Base-by-base conservation (phyloP, 2,329 filamentous ascomycete species). In the Sclerotinia trifoliorum region DNA sequence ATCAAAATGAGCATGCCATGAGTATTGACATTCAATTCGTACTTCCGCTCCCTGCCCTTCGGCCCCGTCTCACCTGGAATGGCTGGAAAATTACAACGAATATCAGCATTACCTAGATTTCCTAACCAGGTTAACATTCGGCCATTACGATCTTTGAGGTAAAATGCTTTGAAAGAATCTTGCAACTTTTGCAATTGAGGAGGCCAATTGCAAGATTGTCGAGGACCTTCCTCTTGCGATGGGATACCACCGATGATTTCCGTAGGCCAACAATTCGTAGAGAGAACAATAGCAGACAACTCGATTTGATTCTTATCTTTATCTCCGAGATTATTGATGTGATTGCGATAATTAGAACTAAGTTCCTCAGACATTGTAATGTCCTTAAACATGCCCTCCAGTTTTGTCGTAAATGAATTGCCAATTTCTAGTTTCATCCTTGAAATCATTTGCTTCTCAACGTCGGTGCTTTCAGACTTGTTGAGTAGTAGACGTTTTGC, bases 341-440 rank as follows among this genome's bases (percentile, higher is more conserved):
- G 87, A 21, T 86, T 84, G 72, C 89, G 90, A 81, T 96, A 98
- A 67, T 86, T 88, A 17, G 87, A 81, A 0, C 91, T 93, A 35
- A 97, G 84, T 72, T 97, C 94, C 66, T 90, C 88, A 0, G 94
- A 97, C 17, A 94, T 88, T 21, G 90, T 88, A 86, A 98, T 94
- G 76, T 99, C 95, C 80, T 93, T 94, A 82, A 99, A 97, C 93
- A 99, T 98, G 72, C 93, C 91, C 77, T 99, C 95, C 56, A 99
- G 87, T 78, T 96, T 96, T 75, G 88, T 83, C 0, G 95, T 98
- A 78, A 98, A 98, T 73, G 93, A 90, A 78, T 96, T 96, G 51
- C 95, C 95, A 65, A 98, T 88, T 78, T 97, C 94, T 76, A 95
- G 88, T 84, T 97, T 98, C 93, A 99, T 97, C 71, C 94, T 91